phyloP scores from a whole-genome alignment of 305 asterid genomes.

The Caryopteris hybrid region DNA sequence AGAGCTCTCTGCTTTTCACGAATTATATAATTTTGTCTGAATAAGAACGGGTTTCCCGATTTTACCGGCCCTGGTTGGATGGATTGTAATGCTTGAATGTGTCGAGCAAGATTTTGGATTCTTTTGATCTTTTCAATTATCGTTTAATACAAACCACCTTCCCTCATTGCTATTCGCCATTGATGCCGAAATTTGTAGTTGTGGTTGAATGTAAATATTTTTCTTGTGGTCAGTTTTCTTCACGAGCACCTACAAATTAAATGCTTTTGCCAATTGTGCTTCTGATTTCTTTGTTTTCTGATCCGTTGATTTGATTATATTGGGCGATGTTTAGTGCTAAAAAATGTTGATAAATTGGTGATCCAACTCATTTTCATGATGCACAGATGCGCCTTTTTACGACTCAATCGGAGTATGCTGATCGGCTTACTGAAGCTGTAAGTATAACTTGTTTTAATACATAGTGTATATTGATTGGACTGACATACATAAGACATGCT shows the following conservation, averaged over 20 bases:
- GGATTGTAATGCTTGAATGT: background rate
- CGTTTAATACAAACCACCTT: background rate
- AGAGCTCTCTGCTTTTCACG: background rate
- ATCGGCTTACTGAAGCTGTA: conserved; percentile 91
- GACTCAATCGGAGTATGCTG: conserved; percentile 82
- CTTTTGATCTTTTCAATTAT: background rate
- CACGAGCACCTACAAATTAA: conserved; percentile 5
- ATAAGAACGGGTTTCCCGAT: background rate
- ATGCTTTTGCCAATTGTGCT: conserved; percentile 5
- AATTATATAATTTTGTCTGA: background rate
- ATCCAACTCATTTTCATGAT: conserved; percentile 14
- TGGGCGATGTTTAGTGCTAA: conserved; percentile 6
- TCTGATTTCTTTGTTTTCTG: background rate
- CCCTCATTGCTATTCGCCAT: background rate
- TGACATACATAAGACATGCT: background rate
- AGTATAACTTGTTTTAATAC: conserved; percentile 30
- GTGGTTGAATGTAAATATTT: background rate
- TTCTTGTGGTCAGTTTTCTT: background rate
- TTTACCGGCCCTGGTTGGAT: background rate
- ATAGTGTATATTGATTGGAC: background rate
- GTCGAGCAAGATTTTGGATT: conserved; percentile 6
- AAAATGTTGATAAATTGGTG: conserved; percentile 1
- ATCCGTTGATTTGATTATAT: conserved; percentile 7
- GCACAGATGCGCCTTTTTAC: conserved; percentile 84
- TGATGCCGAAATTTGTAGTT: background rate